Percentiles rank a stretch among this genome's conserved stretches.
These are phyloP conservation scores for Scytalidium lignicola DNA, from an alignment of 2,329 filamentous ascomycete species.

Conservation along the genomic window DNA sequence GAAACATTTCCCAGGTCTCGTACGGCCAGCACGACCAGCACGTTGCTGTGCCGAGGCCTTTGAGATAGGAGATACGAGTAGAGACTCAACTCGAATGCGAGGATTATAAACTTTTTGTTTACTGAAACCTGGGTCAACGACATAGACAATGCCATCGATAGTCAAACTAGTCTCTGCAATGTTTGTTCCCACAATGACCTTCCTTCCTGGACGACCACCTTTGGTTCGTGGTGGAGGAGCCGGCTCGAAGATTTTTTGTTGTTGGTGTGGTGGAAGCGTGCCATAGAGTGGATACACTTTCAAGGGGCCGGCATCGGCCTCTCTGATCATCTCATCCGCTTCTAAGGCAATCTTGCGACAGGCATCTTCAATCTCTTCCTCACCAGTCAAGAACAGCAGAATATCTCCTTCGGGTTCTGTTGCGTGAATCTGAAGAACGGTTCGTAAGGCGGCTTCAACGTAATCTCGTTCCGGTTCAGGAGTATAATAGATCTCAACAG, in stretches of 20 bases:
- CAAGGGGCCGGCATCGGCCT: constrained; percentile 86
- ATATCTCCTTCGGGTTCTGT: constrained; percentile 91
- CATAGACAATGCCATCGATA: constrained; percentile 97
- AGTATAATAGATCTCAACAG: constrained; percentile 98
- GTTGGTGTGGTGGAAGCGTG: constrained; percentile 83
- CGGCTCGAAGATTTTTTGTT: constrained; percentile 92
- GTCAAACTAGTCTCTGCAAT: constrained; percentile 97
- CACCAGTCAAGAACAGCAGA: constrained; percentile 89
- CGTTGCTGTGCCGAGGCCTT: constrained; percentile 96
- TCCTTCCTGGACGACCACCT: constrained; percentile 83
- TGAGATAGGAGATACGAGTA: constrained; percentile 96
- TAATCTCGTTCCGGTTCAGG: constrained; percentile 95
- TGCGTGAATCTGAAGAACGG: constrained; percentile 93
- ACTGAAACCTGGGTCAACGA: constrained; percentile 98
- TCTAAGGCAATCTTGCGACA: constrained; percentile 88
- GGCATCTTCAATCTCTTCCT: constrained; percentile 97
- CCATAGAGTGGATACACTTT: constrained; percentile 92
- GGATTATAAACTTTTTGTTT: constrained; percentile 99
- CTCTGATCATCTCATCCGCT: constrained; percentile 83
- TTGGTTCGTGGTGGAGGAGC: constrained; percentile 68
- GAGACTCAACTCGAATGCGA: constrained; percentile 89
- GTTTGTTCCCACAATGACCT: constrained; percentile 92
- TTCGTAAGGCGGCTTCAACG: constrained; percentile 89
- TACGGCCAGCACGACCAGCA: constrained; percentile 98
- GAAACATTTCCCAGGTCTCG: constrained; percentile 96